Evolutionary conservation across 2,329 filamentous ascomycete species (phyloP), one percentile per base, ranked within the genome.

Genomic region (Pyricularia pennisetigena): DNA sequence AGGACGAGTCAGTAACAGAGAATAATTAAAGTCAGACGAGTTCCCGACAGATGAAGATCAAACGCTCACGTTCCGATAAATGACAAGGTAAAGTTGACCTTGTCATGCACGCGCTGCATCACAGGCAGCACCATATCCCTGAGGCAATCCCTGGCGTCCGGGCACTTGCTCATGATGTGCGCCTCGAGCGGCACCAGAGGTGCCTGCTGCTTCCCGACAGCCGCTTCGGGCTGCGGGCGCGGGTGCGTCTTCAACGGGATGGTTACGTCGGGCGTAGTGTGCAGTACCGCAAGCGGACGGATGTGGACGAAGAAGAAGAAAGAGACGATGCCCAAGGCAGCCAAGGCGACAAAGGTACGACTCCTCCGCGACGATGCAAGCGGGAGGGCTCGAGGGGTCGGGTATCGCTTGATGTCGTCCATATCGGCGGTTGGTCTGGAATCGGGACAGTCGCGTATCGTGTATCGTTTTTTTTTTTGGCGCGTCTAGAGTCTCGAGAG

Each of bases 141-240:
- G 24, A 99, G 82, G 74, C 94, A 97, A 75, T 92, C 90, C 77
- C 84, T 85, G 2, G 95, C 93, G 78, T 99, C 95, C 0, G 94
- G 94, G 75, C 95, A 99, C 83, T 98, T 97, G 80, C 89, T 92
- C 90, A 98, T 99, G 73, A 98, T 95, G 78, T 98, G 94, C 68
- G 93, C 92, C 77, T 99, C 95, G 2, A 99, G 80, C 4, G 93
- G 91, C 4, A 98, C 90, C 69, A 82, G 79, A 41, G 63, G 20
- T 23, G 23, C 29, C 65, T 54, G 64, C 8, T 65, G 65, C 41
- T 66, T 26, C 10, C 20, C 23, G 41, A 12, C n/a, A 9, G 23
- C 10, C 3, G 24, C 10, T 16, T 57, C 49, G 57, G 68, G 67
- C 10, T 61, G 66, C 67, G 70, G 59, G 20, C 24, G 69, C 64